Evolutionary conservation across 73 alveolate genomes (phyloP), one percentile per base, ranked within the genome.

Genomic region (Paramecium bursaria): DNA sequence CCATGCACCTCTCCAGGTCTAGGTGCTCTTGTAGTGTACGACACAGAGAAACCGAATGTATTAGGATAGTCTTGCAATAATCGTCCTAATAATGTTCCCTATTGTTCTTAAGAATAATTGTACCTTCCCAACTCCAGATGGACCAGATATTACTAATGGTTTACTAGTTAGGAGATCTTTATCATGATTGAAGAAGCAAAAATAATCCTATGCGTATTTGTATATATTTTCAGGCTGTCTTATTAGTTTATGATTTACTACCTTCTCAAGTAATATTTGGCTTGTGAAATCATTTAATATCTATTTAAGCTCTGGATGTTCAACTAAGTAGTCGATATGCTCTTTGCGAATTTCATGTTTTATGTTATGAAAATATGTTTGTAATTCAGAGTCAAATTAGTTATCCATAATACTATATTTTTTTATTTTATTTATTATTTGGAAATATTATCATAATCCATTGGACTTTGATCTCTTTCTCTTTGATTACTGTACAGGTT

Each of bases 91-190:
- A 91, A 76, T 3, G 96, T 93, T 53, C 94, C 98, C 90, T 75
- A 67, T 67, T 39, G 44, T 10, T 17, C n/a, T n/a, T n/a, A 39
- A 35, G 33, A 57, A 30, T 15, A 10, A 57, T 57, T 30, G 27
- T 57, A 57, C 82, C 33, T 93, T 91, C 31, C 96, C 96, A 0
- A 91, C 98, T 46, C 96, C 98, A 29, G 95, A 87, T 10, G 98
- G 95, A 19, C 98, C 98, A 21, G 92, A 85, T 11, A 93, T 77
- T 57, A 93, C 93, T 35, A 91, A 50, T 13, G 92, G 94, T 48
- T 49, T 88, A 35, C 30, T 21, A 35, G 77, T 35, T 30, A 31
- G 29, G 0, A 33, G 39, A 46, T 57, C 87, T 31, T 74, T 74
- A 17, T 74, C 74, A 35, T 74, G 47, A 74, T 74, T 74, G 13